Evolutionary conservation across 495 filamentous ascomycete genomes (phyloP).

Genomic region (Trypethelium eluteriae): DNA sequence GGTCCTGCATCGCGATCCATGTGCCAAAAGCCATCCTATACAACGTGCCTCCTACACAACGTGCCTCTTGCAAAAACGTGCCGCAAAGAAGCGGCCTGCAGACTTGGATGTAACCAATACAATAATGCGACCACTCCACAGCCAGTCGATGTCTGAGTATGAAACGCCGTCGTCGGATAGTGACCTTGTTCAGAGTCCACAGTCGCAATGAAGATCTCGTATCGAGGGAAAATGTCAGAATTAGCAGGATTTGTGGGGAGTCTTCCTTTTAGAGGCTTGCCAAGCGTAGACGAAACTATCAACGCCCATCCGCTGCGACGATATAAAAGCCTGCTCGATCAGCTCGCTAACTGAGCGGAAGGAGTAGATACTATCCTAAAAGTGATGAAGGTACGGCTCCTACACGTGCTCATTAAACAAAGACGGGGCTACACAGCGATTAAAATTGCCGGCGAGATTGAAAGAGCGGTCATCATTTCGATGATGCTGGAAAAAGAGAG

Average conservation of each 20-base stretch:
- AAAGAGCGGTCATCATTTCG: conserved; percentile 6
- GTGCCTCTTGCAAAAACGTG: neutral
- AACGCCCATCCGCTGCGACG: neutral
- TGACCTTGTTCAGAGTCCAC: neutral
- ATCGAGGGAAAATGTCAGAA: neutral
- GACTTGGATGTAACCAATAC: neutral
- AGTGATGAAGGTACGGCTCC: conserved; percentile 1
- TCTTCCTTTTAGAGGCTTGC: neutral
- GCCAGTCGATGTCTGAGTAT: neutral
- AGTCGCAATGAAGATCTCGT: conserved; percentile 1
- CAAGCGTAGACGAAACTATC: neutral
- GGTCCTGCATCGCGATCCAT: neutral
- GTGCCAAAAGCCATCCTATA: neutral
- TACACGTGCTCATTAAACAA: neutral
- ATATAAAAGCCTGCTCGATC: neutral
- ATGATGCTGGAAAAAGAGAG: neutral
- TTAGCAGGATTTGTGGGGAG: neutral
- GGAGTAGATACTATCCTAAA: conserved; percentile 1
- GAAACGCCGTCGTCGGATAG: neutral
- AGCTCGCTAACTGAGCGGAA: neutral
- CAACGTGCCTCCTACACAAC: neutral
- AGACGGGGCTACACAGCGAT: conserved; percentile 2
- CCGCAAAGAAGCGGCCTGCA: neutral
- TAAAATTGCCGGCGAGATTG: neutral
- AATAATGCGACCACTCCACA: neutral